Base-by-base conservation (phyloP, 2,329 filamentous ascomycete genomes). In the Alternaria triticimaculans region DNA sequence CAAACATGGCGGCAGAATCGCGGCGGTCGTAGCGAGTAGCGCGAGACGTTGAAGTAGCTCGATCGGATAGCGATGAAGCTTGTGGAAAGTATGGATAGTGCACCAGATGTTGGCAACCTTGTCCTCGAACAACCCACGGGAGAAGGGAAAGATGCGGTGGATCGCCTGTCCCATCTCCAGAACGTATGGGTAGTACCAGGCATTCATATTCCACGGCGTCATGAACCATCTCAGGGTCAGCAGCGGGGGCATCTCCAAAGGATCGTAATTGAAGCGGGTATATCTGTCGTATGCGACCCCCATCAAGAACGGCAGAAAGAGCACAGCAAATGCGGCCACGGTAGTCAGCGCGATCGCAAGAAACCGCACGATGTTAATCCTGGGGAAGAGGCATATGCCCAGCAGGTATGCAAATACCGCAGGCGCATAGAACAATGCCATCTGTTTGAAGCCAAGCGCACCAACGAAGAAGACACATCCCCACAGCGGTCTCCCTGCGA, bases 51-150 rank as follows among this genome's bases (percentile, higher is more conserved):
- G 93, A 28, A 99, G 87, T 6, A 93, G 79, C 8, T 87, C 85
- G 3, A 88, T 80, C 1, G 92, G 89, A 69, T 93, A 96, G 18
- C 87, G 83, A 66, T 92, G 88, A 41, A 99, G 87, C 82, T 99
- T 99, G 82, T 97, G 86, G 59, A 96, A 86, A 1, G 96, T 91
- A 77, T 98, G 96, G 60, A 95, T 85, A 5, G 94, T 91, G 78
- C 96, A 99, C 96, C 96, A 99, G 74, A 97, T 91, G 78, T 99
- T 99, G 75, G 96, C 96, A 20, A 99, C 96, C 81, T 99, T 99
- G 83, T 98, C 96, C 82, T 99, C 96, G 74, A 98, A 99, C 7
- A 99, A 83, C 4, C 96, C 96, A n/a, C 96, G 89, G 1, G 94
- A 89, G 76, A 99, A 97, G 1, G 96, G 96, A 74, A 99, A 98